Evolutionary conservation across 2,329 filamentous ascomycete genomes (phyloP).

Genomic region (Taxawa tesnikishii): DNA sequence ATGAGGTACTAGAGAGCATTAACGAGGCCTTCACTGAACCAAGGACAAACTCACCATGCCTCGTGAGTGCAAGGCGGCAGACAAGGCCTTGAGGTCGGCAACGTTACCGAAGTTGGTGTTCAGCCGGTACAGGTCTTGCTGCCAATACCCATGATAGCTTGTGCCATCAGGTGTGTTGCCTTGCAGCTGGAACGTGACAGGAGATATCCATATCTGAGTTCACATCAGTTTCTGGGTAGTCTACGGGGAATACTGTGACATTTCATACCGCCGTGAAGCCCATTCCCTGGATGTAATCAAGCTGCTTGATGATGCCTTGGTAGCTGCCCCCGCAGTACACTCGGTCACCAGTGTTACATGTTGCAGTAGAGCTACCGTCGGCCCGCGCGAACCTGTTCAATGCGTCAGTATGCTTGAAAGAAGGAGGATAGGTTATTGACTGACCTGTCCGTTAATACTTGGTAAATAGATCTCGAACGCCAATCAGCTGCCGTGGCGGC

Average conservation of each 20-base stretch:
- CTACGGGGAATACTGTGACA: not conserved
- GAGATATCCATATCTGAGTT: conserved; percentile 38
- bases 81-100: conserved; percentile 22
- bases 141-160: conserved; percentile 47
- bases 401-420: no score
- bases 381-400: conserved; percentile 25
- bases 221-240: conserved; percentile 1
- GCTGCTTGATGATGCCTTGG: conserved; percentile 42
- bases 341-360: conserved; percentile 20
- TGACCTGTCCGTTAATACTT: conserved; percentile 27
- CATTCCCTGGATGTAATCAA: conserved; percentile 53
- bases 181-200: conserved; percentile 36
- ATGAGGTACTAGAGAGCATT: conserved; percentile 20
- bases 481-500: conserved; percentile 18
- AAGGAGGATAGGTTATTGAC: no score
- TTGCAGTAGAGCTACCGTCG: conserved; percentile 26
- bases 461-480: conserved; percentile 28
- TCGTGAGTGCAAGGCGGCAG: conserved; percentile 21
- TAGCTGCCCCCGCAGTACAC: conserved; percentile 51
- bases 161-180: conserved; percentile 22
- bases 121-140: conserved; percentile 32
- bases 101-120: conserved; percentile 24
- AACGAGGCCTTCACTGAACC: no score
- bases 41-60: conserved; percentile 22
- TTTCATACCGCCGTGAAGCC: conserved; percentile 43